Conservation (phyloP, 2,329 filamentous ascomycete genomes). For the Phialophora expanda region DNA sequence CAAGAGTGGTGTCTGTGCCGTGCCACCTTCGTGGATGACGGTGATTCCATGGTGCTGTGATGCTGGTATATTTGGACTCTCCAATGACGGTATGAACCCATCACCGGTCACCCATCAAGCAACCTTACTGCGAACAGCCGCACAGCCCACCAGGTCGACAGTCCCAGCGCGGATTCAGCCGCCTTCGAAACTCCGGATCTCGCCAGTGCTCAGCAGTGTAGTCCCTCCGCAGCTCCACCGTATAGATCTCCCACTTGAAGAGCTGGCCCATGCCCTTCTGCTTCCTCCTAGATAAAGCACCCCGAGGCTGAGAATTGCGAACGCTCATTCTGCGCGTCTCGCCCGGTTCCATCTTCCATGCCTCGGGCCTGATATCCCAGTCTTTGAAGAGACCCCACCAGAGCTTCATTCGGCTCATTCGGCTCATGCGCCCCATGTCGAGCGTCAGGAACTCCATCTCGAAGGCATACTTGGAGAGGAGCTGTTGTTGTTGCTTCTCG, state of each 20-base stretch:
- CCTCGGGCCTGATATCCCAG: neutral
- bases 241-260: neutral
- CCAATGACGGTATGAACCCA: no score
- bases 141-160: neutral
- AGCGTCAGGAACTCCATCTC: no score
- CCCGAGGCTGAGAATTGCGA: neutral
- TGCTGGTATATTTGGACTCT: no score
- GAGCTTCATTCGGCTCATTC: no score
- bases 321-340: neutral
- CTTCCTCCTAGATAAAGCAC: neutral
- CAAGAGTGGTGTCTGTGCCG: no score
- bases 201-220: neutral
- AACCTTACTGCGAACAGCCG: neutral
- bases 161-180: neutral
- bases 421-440: no score
- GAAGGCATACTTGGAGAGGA: no score
- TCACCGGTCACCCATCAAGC: no score
- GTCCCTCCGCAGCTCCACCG: neutral
- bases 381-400: neutral
- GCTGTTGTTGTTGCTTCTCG: no score
- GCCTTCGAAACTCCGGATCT: neutral
- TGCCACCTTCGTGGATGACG: no score
- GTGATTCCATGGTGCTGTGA: no score
- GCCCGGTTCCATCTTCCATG: neutral
- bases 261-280: neutral